A percentile compares a stretch with the other conserved stretches of the same genome.
Evolutionary conservation across 192 early-diverging fungal genomes (phyloP).

Genomic region (Dissophora globulifera): DNA sequence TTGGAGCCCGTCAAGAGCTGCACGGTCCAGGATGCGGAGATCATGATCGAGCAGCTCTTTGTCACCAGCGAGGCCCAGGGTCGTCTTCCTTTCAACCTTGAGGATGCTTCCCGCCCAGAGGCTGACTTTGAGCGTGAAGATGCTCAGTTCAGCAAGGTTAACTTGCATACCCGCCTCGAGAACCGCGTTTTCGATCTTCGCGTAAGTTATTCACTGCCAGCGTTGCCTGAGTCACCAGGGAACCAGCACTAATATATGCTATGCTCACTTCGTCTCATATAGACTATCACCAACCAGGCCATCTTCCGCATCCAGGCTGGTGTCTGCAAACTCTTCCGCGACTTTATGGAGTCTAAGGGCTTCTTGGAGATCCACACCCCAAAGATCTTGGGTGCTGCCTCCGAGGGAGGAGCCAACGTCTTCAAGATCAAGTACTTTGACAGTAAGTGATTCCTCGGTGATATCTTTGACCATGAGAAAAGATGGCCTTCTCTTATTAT

Average conservation of each 20-base stretch:
- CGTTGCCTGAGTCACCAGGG: no score
- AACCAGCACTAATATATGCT: no score
- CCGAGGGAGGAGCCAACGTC: slow-evolving; percentile 98
- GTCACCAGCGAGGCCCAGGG: slow-evolving; percentile 78
- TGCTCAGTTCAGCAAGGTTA: slow-evolving; percentile 77
- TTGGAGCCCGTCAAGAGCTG: slow-evolving; percentile 90
- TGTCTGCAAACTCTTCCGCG: slow-evolving; percentile 94
- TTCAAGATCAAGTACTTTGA: slow-evolving; percentile 98
- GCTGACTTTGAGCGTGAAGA: slow-evolving; percentile 77
- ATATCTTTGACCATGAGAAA: no score
- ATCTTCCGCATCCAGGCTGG: slow-evolving; percentile 98
- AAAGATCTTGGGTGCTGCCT: slow-evolving; percentile 92
- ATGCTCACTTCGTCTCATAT: no score
- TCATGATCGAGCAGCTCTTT: slow-evolving; percentile 74
- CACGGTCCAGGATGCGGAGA: slow-evolving; percentile 93
- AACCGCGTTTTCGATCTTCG: slow-evolving; percentile 94
- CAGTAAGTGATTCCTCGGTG: slow-evolving; percentile 60
- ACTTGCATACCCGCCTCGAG: slow-evolving; percentile 92
- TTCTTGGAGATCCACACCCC: slow-evolving; percentile 99
- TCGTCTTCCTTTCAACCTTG: slow-evolving; percentile 90
- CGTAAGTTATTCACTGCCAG: slow-evolving; percentile 54
- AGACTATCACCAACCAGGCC: slow-evolving; percentile 95
- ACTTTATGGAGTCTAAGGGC: slow-evolving; percentile 81
- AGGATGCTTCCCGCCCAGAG: slow-evolving; percentile 91
- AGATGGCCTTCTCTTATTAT: background rate